phyloP scores from a whole-genome alignment of 495 filamentous ascomycete genomes.

The Achaetomiella virescens region DNA sequence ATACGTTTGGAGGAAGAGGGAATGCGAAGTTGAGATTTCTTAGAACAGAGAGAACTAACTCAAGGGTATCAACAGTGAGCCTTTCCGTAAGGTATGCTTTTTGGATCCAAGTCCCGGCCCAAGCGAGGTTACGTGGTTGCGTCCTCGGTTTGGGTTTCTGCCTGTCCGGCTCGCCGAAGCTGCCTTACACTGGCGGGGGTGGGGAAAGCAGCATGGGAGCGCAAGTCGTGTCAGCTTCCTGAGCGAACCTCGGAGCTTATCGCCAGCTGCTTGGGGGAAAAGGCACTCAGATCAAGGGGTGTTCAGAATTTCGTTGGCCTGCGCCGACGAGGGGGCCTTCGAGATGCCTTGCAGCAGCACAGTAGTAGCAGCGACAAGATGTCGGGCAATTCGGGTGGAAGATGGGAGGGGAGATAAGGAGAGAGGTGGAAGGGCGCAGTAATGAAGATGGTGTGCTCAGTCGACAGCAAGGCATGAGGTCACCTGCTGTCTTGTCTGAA shows the following conservation, averaged over 20 bases:
- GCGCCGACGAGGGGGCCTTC: background rate
- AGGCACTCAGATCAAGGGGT: background rate
- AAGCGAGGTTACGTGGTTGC: background rate
- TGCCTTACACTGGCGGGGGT: conserved; percentile 23
- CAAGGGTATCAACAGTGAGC: background rate
- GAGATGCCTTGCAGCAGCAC: too few species aligned
- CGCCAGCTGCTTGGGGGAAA: conserved; percentile 4
- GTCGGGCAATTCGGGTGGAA: too few species aligned
- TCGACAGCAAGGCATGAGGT: conserved; percentile 18
- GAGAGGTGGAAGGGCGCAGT: background rate
- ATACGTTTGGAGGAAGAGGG: background rate
- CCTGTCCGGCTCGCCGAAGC: conserved; percentile 10
- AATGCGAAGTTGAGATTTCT: conserved; percentile 5
- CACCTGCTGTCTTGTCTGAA: conserved; percentile 11
- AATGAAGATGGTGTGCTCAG: conserved; percentile 3
- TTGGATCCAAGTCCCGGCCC: background rate
- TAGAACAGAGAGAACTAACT: conserved; percentile 10
- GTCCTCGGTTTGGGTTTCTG: conserved; percentile 13
- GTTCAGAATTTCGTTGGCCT: background rate
- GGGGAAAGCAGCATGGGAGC: conserved; percentile 10
- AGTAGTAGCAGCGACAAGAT: background rate
- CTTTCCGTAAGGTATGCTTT: background rate
- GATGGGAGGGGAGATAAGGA: background rate
- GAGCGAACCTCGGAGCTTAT: conserved; percentile 13
- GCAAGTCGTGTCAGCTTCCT: conserved; percentile 21